A percentile compares a stretch with the other conserved stretches of the same genome.
Evolutionary conservation across 2,329 filamentous ascomycete species (phyloP).

Genomic region (Hirsutella minnesotensis): DNA sequence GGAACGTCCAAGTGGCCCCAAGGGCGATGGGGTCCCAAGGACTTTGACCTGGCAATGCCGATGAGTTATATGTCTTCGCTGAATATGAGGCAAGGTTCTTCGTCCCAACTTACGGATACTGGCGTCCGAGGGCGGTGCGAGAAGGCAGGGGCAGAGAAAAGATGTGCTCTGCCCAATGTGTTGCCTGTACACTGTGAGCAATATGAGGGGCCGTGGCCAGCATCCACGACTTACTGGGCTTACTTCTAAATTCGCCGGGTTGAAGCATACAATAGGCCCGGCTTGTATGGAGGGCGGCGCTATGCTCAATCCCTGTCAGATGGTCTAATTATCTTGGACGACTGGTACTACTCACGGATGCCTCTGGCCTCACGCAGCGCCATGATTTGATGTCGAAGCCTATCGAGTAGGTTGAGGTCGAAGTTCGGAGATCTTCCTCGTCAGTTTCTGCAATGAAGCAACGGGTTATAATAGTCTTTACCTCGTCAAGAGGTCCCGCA

Average conservation of each 20-base stretch:
- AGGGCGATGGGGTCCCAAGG: conserved; percentile 31
- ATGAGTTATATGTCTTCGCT: background rate
- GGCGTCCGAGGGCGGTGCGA: conserved; percentile 34
- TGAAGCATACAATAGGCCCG: conserved; percentile 21
- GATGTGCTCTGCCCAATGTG: conserved; percentile 51
- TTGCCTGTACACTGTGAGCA: conserved; percentile 22
- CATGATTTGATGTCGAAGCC: conserved; percentile 34
- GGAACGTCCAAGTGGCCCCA: conserved; percentile 33
- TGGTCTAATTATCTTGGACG: too few species aligned
- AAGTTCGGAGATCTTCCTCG: conserved; percentile 31
- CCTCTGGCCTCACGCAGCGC: conserved; percentile 39
- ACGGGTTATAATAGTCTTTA: conserved; percentile 13
- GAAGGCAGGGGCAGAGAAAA: conserved; percentile 42
- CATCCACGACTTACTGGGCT: conserved; percentile 11
- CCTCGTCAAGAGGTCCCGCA: conserved; percentile 40
- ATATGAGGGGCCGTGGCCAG: background rate
- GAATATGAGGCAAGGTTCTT: background rate
- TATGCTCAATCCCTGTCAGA: background rate
- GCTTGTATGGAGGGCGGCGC: conserved; percentile 21
- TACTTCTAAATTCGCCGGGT: conserved; percentile 9
- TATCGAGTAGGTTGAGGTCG: conserved; percentile 42
- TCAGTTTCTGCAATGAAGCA: background rate
- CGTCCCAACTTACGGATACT: conserved; percentile 9
- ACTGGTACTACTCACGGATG: conserved; percentile 31
- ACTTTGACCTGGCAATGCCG: conserved; percentile 25